These are phyloP conservation scores for Thermochaetoides thermophila DNA, from an alignment of 495 filamentous ascomycete genomes.

Conservation along the genomic window DNA sequence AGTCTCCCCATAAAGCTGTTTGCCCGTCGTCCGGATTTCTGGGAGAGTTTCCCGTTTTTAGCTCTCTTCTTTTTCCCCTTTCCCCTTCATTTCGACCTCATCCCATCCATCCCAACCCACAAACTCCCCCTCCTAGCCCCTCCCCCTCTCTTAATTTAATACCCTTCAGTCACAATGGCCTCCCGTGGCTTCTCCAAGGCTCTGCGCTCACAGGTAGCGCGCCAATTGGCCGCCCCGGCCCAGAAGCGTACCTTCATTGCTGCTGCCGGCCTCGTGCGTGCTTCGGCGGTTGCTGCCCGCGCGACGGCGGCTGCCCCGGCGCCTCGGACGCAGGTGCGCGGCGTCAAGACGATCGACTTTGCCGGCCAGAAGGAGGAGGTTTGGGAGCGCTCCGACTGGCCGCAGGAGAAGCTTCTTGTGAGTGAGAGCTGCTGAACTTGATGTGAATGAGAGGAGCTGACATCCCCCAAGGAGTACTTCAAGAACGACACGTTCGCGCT, in stretches of 20 bases:
- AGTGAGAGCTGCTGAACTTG: slow-evolving; percentile 20
- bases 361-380: slow-evolving; percentile 85
- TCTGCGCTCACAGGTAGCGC: slow-evolving; percentile 57
- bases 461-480: slow-evolving; percentile 74
- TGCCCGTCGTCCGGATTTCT: too few species aligned
- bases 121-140: too few species aligned
- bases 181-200: slow-evolving; percentile 70
- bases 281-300: slow-evolving; percentile 37
- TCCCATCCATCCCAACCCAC: too few species aligned
- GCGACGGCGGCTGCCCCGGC: slow-evolving; percentile 32
- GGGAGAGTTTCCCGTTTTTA: not conserved
- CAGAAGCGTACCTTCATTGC: slow-evolving; percentile 58
- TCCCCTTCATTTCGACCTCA: slow-evolving; percentile 4
- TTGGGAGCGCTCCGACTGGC: slow-evolving; percentile 98
- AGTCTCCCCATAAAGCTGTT: slow-evolving; percentile 12
- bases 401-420: slow-evolving; percentile 87
- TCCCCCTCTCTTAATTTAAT: slow-evolving; percentile 9
- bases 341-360: slow-evolving; percentile 86
- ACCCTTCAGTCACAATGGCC: slow-evolving; percentile 52
- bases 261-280: slow-evolving; percentile 44
- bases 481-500: slow-evolving; percentile 98
- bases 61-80: not conserved
- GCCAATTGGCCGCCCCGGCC: slow-evolving; percentile 52
- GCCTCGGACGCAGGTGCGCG: slow-evolving; percentile 49
- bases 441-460: not conserved